These are phyloP conservation scores for Coccinonectria pachysandricola DNA, from an alignment of 2,329 filamentous ascomycete genomes.

Conservation along the genomic window DNA sequence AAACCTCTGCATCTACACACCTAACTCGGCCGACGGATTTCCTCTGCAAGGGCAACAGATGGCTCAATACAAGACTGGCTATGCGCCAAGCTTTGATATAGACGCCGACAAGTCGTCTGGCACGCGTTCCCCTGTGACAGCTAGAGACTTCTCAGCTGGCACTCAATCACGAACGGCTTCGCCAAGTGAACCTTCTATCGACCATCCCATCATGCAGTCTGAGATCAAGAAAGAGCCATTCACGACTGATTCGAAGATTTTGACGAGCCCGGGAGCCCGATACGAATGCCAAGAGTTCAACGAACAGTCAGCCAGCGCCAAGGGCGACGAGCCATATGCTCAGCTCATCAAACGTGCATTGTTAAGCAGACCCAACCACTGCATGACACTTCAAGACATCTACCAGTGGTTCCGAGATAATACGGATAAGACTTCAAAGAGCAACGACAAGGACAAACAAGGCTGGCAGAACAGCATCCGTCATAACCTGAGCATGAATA, in stretches of 20 bases:
- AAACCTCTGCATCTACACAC: constrained; percentile 16
- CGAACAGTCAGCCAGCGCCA: constrained; percentile 5
- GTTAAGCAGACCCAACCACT: constrained; percentile 51
- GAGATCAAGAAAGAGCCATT: constrained; percentile 5
- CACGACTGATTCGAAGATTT: constrained; percentile 2
- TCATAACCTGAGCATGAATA: constrained; percentile 94
- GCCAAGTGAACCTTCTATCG: constrained; percentile 9
- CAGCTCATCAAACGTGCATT: constrained; percentile 71
- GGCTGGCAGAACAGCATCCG: constrained; percentile 96
- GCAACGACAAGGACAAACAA: constrained; percentile 51
- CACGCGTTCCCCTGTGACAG: constrained; percentile 5
- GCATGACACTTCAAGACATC: constrained; percentile 74
- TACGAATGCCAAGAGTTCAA: constrained; percentile 6
- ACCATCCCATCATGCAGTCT: constrained; percentile 6
- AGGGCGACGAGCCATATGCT: constrained; percentile 61
- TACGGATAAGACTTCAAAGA: constrained; percentile 67
- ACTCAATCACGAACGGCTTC: constrained; percentile 12
- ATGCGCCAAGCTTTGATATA: constrained; percentile 9
- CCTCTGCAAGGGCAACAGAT: constrained; percentile 9
- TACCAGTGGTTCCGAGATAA: constrained; percentile 84
- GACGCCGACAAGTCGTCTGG: constrained; percentile 10
- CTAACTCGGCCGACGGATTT: constrained; percentile 14
- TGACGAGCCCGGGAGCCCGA: constrained; percentile 6
- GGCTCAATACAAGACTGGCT: constrained; percentile 10
- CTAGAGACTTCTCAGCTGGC: constrained; percentile 7